Conservation (phyloP, 106 monocot species). For the Allium sativum region DNA sequence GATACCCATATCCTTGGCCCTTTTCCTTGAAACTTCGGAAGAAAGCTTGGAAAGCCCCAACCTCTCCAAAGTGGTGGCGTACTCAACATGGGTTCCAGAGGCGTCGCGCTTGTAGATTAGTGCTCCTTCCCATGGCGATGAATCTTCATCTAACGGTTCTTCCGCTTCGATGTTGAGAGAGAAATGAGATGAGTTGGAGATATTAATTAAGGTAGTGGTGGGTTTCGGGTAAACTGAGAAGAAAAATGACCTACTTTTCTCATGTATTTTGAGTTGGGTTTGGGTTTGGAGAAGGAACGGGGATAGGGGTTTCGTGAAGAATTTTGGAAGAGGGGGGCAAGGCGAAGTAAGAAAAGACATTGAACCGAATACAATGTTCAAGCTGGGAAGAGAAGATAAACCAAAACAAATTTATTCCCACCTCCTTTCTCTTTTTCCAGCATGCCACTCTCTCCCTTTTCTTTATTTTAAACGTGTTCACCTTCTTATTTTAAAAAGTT, state of each 20-base stretch:
- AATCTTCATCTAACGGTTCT: conserved; percentile 18
- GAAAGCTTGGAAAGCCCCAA: conserved; percentile 65
- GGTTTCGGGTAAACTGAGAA: background rate
- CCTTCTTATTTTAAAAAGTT: no score
- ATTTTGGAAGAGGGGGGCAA: background rate
- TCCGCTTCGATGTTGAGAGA: conserved; percentile 5
- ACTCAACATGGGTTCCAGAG: conserved; percentile 67
- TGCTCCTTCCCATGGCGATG: conserved; percentile 85
- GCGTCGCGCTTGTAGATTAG: conserved; percentile 78
- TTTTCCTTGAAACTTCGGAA: conserved; percentile 32
- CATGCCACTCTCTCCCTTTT: no score
- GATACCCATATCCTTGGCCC: conserved; percentile 80
- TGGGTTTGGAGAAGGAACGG: background rate
- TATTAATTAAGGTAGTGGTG: background rate
- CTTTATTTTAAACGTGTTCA: no score
- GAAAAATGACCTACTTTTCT: background rate
- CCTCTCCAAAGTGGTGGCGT: conserved; percentile 68
- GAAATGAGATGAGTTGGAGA: conserved; percentile 17
- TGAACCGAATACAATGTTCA: background rate
- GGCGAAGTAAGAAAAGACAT: conserved; percentile 12
- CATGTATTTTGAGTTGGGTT: background rate
- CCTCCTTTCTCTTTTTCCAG: no score
- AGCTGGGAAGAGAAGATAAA: no score
- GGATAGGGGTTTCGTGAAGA: background rate
- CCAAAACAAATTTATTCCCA: no score